Base-by-base conservation (phyloP, 1,284 basidiomycete genomes). In the Agroathelia rolfsii region DNA sequence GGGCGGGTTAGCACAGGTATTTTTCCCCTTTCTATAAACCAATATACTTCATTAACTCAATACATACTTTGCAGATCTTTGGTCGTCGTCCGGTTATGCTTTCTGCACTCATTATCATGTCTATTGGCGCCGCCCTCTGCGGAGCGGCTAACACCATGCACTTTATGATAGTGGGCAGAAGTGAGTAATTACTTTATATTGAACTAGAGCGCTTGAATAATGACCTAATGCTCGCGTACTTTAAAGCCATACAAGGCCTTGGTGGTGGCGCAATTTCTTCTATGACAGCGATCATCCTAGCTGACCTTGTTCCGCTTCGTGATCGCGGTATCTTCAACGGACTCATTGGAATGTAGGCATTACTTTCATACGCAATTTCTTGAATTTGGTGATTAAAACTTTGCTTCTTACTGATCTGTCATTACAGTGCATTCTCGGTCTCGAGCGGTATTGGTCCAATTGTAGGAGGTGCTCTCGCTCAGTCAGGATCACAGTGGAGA, bases 191-290 rank as follows among this genome's bases (percentile, higher is more conserved):
- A 8, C 24, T n/a, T 34, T 30, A 16, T 34, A 27, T 12, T 24
- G 29, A n/a, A 24, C 32, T 28, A 8, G 32, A 15, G 19, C 17
- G 26, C 32, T 9, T 30, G 11, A 28, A 6, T 11, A 28, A 8
- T 26, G n/a, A n/a, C n/a, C n/a, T n/a, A n/a, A 17, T 9, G 19
- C 26, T 6, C 25, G 27, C n/a, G 18, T 39, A 18, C 39, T 21
- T 24, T 13, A 13, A 23, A 54, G 61, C 57, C 4, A 40, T 72
- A 10, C 67, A 70, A 41, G 67, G 68, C 3, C 38, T 67, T 24
- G 68, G 68, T 20, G 59, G 58, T n/a, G 68, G 68, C 1, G 64
- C 58, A 3, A 62, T 64, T 36, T 40, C 62, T 2, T 46, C 51
- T 1, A 42, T 67, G 6, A 48, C 56, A 2, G 52, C 59, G 22